phyloP scores from a whole-genome alignment of 139 green algal species.

The Trebouxia sp. region DNA sequence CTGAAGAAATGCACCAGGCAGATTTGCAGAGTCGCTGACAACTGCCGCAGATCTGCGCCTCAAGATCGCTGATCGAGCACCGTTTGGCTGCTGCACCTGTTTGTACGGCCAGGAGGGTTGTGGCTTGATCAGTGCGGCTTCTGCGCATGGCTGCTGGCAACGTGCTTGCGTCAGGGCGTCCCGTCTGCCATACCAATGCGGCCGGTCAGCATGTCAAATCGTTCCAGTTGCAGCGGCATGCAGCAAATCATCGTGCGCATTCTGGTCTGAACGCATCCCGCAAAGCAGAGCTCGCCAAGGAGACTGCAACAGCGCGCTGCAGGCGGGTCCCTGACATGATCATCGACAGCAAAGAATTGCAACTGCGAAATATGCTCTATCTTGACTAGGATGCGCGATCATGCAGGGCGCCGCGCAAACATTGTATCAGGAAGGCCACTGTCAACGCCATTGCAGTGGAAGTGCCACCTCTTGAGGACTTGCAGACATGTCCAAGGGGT shows the following conservation, averaged over 20 bases:
- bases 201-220: neutral
- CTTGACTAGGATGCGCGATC: neutral
- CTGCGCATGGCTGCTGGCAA: constrained; percentile 2
- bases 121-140: neutral
- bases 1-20: too few species aligned
- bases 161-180: neutral
- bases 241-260: neutral
- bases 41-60: too few species aligned
- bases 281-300: neutral
- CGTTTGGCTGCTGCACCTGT: too few species aligned
- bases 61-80: too few species aligned
- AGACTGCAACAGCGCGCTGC: constrained; percentile 1
- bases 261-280: neutral
- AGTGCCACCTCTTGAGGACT: neutral
- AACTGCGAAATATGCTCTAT: neutral
- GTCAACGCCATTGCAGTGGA: constrained; percentile 16
- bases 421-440: neutral
- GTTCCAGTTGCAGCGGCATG: constrained; percentile 6
- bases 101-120: neutral
- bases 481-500: constrained; percentile 46
- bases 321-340: neutral
- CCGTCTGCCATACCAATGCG: neutral
- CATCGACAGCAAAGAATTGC: too few species aligned
- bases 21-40: too few species aligned
- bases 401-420: neutral